A percentile compares a stretch with the other conserved stretches of the same genome.
phyloP scores from a whole-genome alignment of 345 rosid genomes.

The Psidium guajava region DNA sequence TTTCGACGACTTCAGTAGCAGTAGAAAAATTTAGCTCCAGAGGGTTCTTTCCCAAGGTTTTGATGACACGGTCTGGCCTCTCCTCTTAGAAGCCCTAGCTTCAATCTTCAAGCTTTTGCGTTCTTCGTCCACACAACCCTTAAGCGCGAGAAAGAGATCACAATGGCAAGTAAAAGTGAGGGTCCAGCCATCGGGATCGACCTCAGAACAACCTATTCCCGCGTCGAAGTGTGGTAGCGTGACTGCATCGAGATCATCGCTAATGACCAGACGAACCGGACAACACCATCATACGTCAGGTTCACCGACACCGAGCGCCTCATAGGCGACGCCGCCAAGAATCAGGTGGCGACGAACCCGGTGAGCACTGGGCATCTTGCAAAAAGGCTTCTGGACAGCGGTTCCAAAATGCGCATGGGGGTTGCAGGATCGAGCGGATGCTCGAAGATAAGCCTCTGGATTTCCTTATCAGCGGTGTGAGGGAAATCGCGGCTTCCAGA shows the following conservation, averaged over 20 bases:
- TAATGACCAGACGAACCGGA: constrained; percentile 23
- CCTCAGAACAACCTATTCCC: constrained; percentile 26
- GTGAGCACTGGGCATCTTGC: constrained; percentile 25
- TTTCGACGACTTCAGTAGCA: too few relatives aligned
- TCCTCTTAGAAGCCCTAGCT: background rate
- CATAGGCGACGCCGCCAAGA: constrained; percentile 20
- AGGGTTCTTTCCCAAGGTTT: too few relatives aligned
- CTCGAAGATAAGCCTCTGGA: too few relatives aligned
- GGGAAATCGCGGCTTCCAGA: too few relatives aligned
- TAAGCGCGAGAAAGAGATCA: background rate
- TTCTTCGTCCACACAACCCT: background rate
- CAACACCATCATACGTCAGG: constrained; percentile 23
- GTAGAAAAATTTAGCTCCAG: too few relatives aligned
- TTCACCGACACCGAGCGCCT: constrained; percentile 25
- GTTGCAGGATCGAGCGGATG: too few relatives aligned
- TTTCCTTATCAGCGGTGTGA: too few relatives aligned
- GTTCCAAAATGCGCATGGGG: too few relatives aligned
- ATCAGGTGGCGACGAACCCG: constrained; percentile 39
- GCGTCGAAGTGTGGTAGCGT: constrained; percentile 25
- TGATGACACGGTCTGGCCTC: too few relatives aligned
- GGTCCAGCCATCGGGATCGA: constrained; percentile 24
- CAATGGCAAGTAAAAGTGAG: constrained; percentile 29
- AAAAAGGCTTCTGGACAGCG: too few relatives aligned
- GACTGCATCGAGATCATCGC: constrained; percentile 27
- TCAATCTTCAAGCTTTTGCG: background rate